Percentiles rank a stretch among this genome's conserved stretches.
Evolutionary conservation across 352 stramenopile genomes (phyloP).

Genomic region (Phytopythium helicoides): DNA sequence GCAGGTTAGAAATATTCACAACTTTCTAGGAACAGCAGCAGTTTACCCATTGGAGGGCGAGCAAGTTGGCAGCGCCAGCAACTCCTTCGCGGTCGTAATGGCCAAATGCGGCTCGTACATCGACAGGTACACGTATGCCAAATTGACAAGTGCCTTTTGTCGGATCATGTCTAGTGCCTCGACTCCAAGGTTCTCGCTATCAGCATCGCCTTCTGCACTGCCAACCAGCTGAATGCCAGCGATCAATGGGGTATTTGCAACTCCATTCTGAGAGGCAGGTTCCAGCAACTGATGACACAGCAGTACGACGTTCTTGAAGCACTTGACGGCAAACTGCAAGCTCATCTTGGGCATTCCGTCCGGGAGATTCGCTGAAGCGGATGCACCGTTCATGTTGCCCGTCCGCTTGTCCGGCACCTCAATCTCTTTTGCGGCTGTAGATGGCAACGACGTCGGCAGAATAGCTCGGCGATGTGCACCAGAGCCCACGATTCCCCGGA

Average conservation of each 20-base stretch:
- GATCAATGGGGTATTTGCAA: slow-evolving; percentile 8
- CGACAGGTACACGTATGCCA: slow-evolving; percentile 90
- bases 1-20: neutral
- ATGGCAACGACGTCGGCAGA: slow-evolving; percentile 64
- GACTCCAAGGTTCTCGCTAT: slow-evolving; percentile 31
- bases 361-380: slow-evolving; percentile 22
- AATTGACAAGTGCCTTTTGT: slow-evolving; percentile 85
- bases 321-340: slow-evolving; percentile 82
- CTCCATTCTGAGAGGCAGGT: slow-evolving; percentile 28
- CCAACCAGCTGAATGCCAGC: neutral
- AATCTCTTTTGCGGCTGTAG: slow-evolving; percentile 60
- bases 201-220: slow-evolving; percentile 12
- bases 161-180: slow-evolving; percentile 66
- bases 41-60: slow-evolving; percentile 67
- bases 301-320: slow-evolving; percentile 85
- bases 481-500: slow-evolving; percentile 74
- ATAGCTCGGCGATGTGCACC: slow-evolving; percentile 82
- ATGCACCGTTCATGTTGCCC: slow-evolving; percentile 31
- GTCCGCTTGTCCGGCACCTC: slow-evolving; percentile 58
- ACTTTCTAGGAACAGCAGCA: neutral
- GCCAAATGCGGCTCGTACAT: slow-evolving; percentile 90
- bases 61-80: slow-evolving; percentile 64
- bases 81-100: slow-evolving; percentile 77
- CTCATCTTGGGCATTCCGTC: slow-evolving; percentile 74
- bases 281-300: slow-evolving; percentile 79